Evolutionary conservation across 2,329 filamentous ascomycete genomes (phyloP), one percentile per base, ranked within the genome.

Genomic region (Stachybotrys chartarum): DNA sequence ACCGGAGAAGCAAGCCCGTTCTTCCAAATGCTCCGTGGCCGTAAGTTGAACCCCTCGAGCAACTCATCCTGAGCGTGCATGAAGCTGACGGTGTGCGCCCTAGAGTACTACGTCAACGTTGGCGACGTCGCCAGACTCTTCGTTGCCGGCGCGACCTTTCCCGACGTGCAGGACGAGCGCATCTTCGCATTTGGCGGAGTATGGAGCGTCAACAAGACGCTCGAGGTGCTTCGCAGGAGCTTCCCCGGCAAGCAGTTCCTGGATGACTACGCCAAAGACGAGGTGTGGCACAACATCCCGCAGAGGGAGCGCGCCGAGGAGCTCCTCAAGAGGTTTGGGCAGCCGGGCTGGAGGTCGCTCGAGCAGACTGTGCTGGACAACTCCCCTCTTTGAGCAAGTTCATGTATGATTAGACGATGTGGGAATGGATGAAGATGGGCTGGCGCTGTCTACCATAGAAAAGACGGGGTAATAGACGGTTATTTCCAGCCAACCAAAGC

Each of bases 111-210:
- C 30, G 51, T 67, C 6, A 56, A 66, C 30, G 61, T 63, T 3
- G 52, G 55, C 12, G 66, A 68, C 46, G 53, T 54, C 16, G 65
- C 62, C 7, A 46, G 59, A 12, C 54, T 70, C 10, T 66, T 69
- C 50, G 57, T 63, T 3, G 63, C 62, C 1, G 66, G 61, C 6
- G 48, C 64, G 6, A 54, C 66, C 0, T 57, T 67, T 18, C 59
- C 61, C 7, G 52, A 56, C 17, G 58, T 67, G 8, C 44, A 57
- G 3, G 54, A 56, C 7, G 61, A 65, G 58, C 64, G 66, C 48
- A 54, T 68, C 50, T 59, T 63, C 45, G 63, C 60, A 11, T 64
- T 59, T 52, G 64, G 54, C 5, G 31, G 55, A 1, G 35, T 54
- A 10, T 64, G 56, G 42, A 66, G 60, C 30, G 66, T 59, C 64